Percentiles rank a stretch among this genome's conserved stretches.
phyloP scores from a whole-genome alignment of 768 basidiomycete species.

The Trametes cinnabarina region DNA sequence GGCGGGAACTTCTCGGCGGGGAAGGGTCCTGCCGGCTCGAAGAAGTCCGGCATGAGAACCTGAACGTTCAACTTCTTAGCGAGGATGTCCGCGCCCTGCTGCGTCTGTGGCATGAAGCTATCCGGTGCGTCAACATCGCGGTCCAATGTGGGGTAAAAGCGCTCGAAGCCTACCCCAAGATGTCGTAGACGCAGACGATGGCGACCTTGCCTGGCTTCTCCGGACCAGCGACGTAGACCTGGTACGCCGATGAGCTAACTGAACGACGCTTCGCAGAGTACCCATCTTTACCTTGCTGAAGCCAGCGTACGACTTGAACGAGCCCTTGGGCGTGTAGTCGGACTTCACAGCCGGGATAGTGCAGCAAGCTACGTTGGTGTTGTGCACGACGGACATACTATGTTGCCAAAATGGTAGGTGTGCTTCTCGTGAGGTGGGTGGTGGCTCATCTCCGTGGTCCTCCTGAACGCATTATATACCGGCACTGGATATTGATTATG shows the following conservation, averaged over 20 bases:
- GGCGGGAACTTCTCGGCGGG: slow-evolving; percentile 54
- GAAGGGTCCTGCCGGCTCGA: slow-evolving; percentile 51
- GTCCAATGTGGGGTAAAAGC: not conserved
- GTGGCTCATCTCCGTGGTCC: no score
- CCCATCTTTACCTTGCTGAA: slow-evolving; percentile 38
- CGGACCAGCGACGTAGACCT: slow-evolving; percentile 52
- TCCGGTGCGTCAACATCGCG: not conserved
- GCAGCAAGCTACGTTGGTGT: slow-evolving; percentile 46
- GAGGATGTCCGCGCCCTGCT: slow-evolving; percentile 65
- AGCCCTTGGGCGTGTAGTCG: slow-evolving; percentile 52
- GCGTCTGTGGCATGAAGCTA: slow-evolving; percentile 60
- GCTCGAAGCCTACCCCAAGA: slow-evolving; percentile 50
- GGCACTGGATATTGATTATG: no score
- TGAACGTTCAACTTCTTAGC: slow-evolving; percentile 49
- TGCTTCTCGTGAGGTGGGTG: no score
- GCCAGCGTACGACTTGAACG: slow-evolving; percentile 44
- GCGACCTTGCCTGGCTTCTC: slow-evolving; percentile 44
- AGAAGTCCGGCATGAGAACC: slow-evolving; percentile 69
- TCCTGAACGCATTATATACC: no score
- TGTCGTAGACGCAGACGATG: slow-evolving; percentile 59
- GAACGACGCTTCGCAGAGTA: not conserved
- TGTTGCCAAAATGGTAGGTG: no score
- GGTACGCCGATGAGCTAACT: no score
- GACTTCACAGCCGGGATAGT: slow-evolving; percentile 53
- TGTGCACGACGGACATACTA: slow-evolving; percentile 30